Evolutionary conservation across 352 stramenopile species (phyloP).

Genomic region (Phytophthora macrochlamydospora): DNA sequence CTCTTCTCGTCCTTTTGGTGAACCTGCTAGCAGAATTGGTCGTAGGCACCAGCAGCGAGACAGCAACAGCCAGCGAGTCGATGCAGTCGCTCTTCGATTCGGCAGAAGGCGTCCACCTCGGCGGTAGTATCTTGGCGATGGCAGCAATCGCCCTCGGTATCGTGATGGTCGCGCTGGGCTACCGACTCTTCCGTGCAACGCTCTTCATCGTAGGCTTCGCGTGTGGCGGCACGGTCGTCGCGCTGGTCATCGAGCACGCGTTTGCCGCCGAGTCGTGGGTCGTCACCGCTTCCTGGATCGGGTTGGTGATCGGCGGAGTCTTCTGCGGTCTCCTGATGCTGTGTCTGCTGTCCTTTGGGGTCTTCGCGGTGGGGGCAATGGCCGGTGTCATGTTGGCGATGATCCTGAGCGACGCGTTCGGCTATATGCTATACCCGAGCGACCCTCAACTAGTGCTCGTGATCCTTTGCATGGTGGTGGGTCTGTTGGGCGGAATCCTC

Average conservation of each 20-base stretch:
- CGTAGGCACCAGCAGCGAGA: conserved; percentile 4
- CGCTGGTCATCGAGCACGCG: conserved; percentile 32
- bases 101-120: conserved; percentile 39
- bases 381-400: conserved; percentile 51
- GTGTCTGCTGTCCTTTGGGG: conserved; percentile 39
- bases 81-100: conserved; percentile 48
- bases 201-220: conserved; percentile 52
- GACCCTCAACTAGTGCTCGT: conserved; percentile 37
- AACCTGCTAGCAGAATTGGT: conserved; percentile 1
- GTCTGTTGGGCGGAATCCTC: conserved; percentile 31
- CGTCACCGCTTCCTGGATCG: conserved; percentile 46
- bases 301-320: conserved; percentile 44
- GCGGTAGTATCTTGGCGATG: conserved; percentile 42
- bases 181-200: conserved; percentile 51
- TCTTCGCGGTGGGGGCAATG: conserved; percentile 46
- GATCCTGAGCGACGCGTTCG: conserved; percentile 41
- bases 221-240: conserved; percentile 38
- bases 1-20: conserved; percentile 4
- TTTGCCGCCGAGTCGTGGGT: conserved; percentile 39
- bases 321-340: conserved; percentile 38
- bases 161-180: conserved; percentile 48
- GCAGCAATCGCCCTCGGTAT: conserved; percentile 43
- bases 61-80: conserved; percentile 18
- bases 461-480: conserved; percentile 33
- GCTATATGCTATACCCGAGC: conserved; percentile 44